Base-by-base conservation (phyloP, 2,329 filamentous ascomycete species). In the Trichophyton rubrum region DNA sequence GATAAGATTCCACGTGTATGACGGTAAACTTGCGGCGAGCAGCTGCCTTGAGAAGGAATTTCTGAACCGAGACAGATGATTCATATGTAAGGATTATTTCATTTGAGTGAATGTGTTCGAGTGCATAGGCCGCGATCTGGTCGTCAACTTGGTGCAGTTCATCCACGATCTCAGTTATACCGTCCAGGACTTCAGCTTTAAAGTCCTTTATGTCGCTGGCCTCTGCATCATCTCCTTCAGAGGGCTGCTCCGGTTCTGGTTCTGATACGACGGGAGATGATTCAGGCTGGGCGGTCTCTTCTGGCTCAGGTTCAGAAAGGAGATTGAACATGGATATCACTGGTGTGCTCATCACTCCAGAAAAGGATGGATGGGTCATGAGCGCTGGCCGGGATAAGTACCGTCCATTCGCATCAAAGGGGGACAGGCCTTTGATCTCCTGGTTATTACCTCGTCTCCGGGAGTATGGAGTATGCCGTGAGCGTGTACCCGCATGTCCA, bases 111-210 rank as follows among this genome's bases (percentile, higher is more conserved):
- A 99, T 95, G 73, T 96, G 89, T 56, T 95, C 89, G 64, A 95
- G 87, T 1, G 91, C 89, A 65, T 90, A 88, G 22, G 85, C 84
- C 1, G 92, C 89, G 67, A 99, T 95, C 73, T 96, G 90, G 69
- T 95, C 90, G 70, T 96, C 93, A 6, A 90, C 90, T 70, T 92
- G 88, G 65, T 88, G 87, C 61, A 99, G 85, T 75, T 99, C 93
- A 70, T 99, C 93, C 73, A 95, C 88, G 62, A 99, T 90, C 72
- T 99, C 93, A 68, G 90, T 86, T 68, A 99, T 96, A 47, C 91
- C 93, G 67, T 93, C 89, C 65, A 96, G 86, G 27, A 97, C 87
- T 73, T 97, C 93, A 13, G 89, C 89, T 63, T 90, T 88, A 62
- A 97, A 79, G 64, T 95, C 87, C 62, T 88, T 82, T 59, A 78